Evolutionary conservation across 2,329 filamentous ascomycete genomes (phyloP).

Genomic region (Pleoardoris graminearum): DNA sequence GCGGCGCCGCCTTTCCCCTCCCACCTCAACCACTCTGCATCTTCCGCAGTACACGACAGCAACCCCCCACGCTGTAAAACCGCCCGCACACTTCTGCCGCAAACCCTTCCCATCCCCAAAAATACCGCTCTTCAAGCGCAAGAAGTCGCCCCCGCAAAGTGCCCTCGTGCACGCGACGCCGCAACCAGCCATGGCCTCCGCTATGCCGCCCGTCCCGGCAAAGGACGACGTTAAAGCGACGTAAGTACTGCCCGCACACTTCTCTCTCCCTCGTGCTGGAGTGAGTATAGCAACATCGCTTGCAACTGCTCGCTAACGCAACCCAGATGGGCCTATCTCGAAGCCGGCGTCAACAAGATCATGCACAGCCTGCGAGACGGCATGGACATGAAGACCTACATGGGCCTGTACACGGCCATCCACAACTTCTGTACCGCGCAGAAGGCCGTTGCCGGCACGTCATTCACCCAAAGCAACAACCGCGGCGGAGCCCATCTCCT

Average conservation of each 20-base stretch:
- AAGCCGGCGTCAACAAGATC: slow-evolving; percentile 85
- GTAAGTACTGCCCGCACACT: slow-evolving; percentile 50
- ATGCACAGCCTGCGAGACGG: slow-evolving; percentile 92
- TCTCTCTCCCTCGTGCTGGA: too few relatives aligned
- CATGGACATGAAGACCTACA: slow-evolving; percentile 95
- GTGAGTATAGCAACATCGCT: too few relatives aligned
- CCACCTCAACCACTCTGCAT: slow-evolving; percentile 6
- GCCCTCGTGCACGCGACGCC: slow-evolving; percentile 39
- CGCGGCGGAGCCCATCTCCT: slow-evolving; percentile 90
- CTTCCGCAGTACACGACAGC: slow-evolving; percentile 2
- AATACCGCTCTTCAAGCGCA: slow-evolving; percentile 36
- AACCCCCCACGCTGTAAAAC: slow-evolving; percentile 1
- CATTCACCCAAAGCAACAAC: slow-evolving; percentile 58
- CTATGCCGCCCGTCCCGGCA: slow-evolving; percentile 52
- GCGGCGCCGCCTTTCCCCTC: slow-evolving; percentile 3
- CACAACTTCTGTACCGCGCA: slow-evolving; percentile 99
- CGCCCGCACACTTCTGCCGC: too few relatives aligned
- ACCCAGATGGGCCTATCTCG: slow-evolving; percentile 84
- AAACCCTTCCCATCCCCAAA: slow-evolving; percentile 16
- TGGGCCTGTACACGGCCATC: slow-evolving; percentile 95
- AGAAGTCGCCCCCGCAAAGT: slow-evolving; percentile 40
- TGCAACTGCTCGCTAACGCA: slow-evolving; percentile 17
- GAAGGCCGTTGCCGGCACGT: slow-evolving; percentile 73
- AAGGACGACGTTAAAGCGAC: slow-evolving; percentile 65
- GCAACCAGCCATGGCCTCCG: slow-evolving; percentile 34